A percentile compares a stretch with the other conserved stretches of the same genome.
These are phyloP conservation scores for Poronia punctata DNA, from an alignment of 495 filamentous ascomycete species.

Conservation along the genomic window DNA sequence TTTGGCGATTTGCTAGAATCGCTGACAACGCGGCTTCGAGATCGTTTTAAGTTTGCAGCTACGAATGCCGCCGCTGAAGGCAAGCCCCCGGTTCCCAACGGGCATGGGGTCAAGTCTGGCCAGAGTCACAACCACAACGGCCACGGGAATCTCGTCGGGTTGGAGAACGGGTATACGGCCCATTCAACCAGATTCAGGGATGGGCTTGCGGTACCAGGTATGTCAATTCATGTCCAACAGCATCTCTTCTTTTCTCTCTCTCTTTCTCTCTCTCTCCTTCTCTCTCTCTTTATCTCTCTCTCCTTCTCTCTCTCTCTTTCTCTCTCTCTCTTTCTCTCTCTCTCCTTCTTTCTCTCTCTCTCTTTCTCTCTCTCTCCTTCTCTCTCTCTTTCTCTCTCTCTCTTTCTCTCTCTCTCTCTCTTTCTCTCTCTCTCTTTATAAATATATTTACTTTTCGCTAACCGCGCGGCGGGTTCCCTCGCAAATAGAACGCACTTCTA, in stretches of 20 bases:
- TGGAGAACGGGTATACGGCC: slow-evolving; percentile 28
- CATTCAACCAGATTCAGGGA: slow-evolving; percentile 20
- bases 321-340: no score
- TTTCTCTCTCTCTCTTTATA: background rate
- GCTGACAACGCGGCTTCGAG: slow-evolving; percentile 64
- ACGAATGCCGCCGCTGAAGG: slow-evolving; percentile 29
- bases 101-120: slow-evolving; percentile 16
- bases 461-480: background rate
- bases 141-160: slow-evolving; percentile 16
- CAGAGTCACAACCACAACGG: slow-evolving; percentile 23
- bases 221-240: slow-evolving; percentile 6
- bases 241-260: background rate
- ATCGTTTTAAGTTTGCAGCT: slow-evolving; percentile 61
- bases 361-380: background rate
- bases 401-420: background rate
- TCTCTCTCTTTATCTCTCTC: background rate
- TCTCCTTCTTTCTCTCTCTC: background rate
- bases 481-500: slow-evolving; percentile 35
- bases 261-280: background rate
- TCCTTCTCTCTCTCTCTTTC: no score
- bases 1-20: slow-evolving; percentile 90
- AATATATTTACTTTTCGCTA: background rate
- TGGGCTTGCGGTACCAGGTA: slow-evolving; percentile 23
- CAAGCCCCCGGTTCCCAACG: slow-evolving; percentile 28
- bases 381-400: background rate